These are phyloP conservation scores for Blepharisma japonicum DNA, from an alignment of 73 alveolate species.

Conservation along the genomic window DNA sequence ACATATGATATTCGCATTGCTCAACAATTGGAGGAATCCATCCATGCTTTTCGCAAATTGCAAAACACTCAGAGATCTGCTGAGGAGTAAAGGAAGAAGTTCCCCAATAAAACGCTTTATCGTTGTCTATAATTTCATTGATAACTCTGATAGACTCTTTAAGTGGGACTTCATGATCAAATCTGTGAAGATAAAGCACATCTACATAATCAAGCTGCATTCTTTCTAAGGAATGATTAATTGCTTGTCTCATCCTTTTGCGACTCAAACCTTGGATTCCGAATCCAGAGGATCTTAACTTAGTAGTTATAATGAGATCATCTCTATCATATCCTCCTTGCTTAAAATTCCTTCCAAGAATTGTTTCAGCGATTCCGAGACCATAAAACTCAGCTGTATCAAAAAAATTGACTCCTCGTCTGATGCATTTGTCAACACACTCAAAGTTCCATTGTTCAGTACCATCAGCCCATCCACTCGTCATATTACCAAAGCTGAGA, in stretches of 20 bases:
- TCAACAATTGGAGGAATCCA: constrained; percentile 90
- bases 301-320: constrained; percentile 82
- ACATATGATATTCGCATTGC: constrained; percentile 86
- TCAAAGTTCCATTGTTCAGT: constrained; percentile 40
- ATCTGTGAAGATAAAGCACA: constrained; percentile 88
- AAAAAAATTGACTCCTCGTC: constrained; percentile 87
- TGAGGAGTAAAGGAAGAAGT: constrained; percentile 95
- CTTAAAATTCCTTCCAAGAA: constrained; percentile 59
- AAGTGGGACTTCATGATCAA: constrained; percentile 83
- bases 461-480: constrained; percentile 47
- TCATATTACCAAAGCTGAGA: constrained; percentile 80
- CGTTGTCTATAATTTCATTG: constrained; percentile 82
- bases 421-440: constrained; percentile 61
- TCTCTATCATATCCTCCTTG: constrained; percentile 51
- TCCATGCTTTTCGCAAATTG: constrained; percentile 58
- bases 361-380: constrained; percentile 70
- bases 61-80: constrained; percentile 75
- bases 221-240: constrained; percentile 72
- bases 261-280: constrained; percentile 68
- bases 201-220: constrained; percentile 83
- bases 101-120: constrained; percentile 97
- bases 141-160: constrained; percentile 89
- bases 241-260: constrained; percentile 87
- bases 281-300: constrained; percentile 59
- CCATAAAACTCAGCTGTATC: constrained; percentile 98